A percentile compares a stretch with the other conserved stretches of the same genome.
Evolutionary conservation across 1,284 basidiomycete species (phyloP).

Genomic region (Hemileia vastatrix): DNA sequence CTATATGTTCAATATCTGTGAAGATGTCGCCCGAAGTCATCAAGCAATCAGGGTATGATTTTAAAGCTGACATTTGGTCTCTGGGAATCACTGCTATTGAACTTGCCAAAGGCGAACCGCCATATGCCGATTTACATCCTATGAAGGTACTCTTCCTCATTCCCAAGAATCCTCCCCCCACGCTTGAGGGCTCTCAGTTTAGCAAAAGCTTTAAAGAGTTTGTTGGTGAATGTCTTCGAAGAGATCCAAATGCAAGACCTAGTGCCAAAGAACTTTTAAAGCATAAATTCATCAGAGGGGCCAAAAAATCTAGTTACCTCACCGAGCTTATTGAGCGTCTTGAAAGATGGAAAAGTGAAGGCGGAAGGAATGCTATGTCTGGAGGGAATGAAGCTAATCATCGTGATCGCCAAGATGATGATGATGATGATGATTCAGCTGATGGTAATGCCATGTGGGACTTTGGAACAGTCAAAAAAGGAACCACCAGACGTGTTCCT

Average conservation of each 20-base stretch:
- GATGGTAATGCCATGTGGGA: conserved; percentile 86
- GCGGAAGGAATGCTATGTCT: conserved; percentile 39
- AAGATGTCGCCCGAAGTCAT: conserved; percentile 99
- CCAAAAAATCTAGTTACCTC: conserved; percentile 84
- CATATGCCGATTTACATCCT: conserved; percentile 92
- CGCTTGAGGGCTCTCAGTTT: conserved; percentile 67
- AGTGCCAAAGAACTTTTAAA: conserved; percentile 87
- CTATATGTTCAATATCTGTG: conserved; percentile 52
- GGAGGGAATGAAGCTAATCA: conserved; percentile 65
- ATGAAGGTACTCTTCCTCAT: conserved; percentile 99
- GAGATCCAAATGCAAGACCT: conserved; percentile 86
- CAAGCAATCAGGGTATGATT: conserved; percentile 97
- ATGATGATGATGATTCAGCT: conserved; percentile 52
- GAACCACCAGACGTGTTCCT: conserved; percentile 21
- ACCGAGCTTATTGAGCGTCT: conserved; percentile 91
- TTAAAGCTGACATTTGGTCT: conserved; percentile 80
- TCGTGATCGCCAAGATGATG: conserved; percentile 49
- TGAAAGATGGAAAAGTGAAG: conserved; percentile 76
- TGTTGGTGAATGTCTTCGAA: conserved; percentile 79
- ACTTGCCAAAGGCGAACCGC: conserved; percentile 91
- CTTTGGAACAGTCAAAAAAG: conserved; percentile 74
- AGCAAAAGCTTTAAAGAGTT: conserved; percentile 89
- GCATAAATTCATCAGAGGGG: conserved; percentile 88
- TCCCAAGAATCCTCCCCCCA: conserved; percentile 90
- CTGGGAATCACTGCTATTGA: conserved; percentile 84